Evolutionary conservation across 2,329 filamentous ascomycete genomes (phyloP).

Genomic region (Arthrobotrys musiformis): DNA sequence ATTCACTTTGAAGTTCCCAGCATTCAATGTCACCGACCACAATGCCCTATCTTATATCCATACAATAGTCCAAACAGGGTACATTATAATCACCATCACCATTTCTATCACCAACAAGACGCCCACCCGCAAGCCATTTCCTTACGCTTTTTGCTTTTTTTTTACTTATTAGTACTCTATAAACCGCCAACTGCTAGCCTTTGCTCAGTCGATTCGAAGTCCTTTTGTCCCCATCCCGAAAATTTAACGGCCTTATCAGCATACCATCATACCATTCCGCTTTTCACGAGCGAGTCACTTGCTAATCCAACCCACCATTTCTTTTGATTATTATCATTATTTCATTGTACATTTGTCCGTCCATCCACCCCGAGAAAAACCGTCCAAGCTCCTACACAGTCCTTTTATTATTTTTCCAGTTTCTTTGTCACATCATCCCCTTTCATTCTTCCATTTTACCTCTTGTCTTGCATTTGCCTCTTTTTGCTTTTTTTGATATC

Average conservation of each 20-base stretch:
- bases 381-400: neutral
- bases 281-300: conserved; percentile 2
- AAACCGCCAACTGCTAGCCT: conserved; percentile 6
- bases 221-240: neutral
- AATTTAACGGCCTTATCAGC: conserved; percentile 6
- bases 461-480: neutral
- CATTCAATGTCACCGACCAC: neutral
- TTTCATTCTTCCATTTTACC: neutral
- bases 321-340: no score
- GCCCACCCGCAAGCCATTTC: neutral
- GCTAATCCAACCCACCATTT: neutral
- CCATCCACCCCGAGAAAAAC: neutral
- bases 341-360: conserved; percentile 2
- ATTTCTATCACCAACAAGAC: no score
- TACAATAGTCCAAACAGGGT: neutral
- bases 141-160: neutral
- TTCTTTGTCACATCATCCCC: conserved; percentile 1
- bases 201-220: neutral
- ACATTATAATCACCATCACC: neutral
- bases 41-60: neutral
- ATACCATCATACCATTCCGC: conserved; percentile 1
- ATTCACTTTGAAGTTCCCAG: conserved; percentile 6
- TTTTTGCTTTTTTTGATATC: conserved; percentile 1
- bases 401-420: neutral
- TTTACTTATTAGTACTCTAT: neutral